Conservation (phyloP, 1,284 basidiomycete genomes). For the Cerrena zonata region DNA sequence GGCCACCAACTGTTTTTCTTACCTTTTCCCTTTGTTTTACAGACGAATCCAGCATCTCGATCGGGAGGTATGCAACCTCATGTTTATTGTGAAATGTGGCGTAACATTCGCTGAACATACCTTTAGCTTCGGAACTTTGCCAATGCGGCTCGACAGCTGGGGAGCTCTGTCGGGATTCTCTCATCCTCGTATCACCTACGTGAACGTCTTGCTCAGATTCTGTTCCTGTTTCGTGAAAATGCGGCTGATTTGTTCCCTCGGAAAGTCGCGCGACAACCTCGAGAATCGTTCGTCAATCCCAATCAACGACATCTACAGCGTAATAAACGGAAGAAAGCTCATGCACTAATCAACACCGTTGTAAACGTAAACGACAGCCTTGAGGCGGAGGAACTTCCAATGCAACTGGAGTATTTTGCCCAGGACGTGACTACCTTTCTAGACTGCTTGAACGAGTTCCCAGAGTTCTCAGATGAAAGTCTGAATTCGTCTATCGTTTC, state of each 20-base stretch:
- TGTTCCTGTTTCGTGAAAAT: conserved; percentile 64
- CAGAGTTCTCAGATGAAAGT: conserved; percentile 67
- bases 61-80: conserved; percentile 58
- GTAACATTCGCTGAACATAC: neutral
- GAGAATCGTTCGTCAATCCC: conserved; percentile 36
- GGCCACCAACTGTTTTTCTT: neutral
- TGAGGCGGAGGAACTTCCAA: conserved; percentile 59
- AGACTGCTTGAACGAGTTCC: conserved; percentile 66
- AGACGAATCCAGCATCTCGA: conserved; percentile 59
- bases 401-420: conserved; percentile 54
- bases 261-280: conserved; percentile 44
- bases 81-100: neutral
- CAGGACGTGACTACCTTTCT: conserved; percentile 58
- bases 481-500: conserved; percentile 61
- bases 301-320: conserved; percentile 24
- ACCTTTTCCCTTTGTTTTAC: conserved; percentile 4
- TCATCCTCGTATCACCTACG: conserved; percentile 65
- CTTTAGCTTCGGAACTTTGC: conserved; percentile 63
- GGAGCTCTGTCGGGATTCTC: conserved; percentile 66
- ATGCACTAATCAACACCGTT: conserved; percentile 35
- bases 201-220: conserved; percentile 58
- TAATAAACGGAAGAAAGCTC: conserved; percentile 25
- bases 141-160: conserved; percentile 66
- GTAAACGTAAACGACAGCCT: conserved; percentile 48
- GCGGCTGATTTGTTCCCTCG: conserved; percentile 65